Base-by-base conservation (phyloP, 2,329 filamentous ascomycete species). In the Aspergillus intermedius region DNA sequence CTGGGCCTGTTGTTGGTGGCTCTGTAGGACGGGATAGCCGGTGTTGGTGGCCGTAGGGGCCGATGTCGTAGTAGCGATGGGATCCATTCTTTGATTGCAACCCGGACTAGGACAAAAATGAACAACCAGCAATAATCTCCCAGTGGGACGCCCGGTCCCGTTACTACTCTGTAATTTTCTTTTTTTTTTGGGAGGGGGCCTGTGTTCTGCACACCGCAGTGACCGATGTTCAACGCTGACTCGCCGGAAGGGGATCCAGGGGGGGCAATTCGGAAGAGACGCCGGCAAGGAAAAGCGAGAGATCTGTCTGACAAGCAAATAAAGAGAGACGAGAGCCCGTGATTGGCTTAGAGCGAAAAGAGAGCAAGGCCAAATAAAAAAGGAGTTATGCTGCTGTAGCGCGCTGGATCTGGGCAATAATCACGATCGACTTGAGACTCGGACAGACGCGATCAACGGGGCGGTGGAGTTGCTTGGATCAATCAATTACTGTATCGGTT, bases 51-150 rank as follows among this genome's bases (percentile, higher is more conserved):
- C 50, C 52, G 50, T 56, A 55, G 51, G 51, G 44, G 45, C 53
- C 41, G 48, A 58, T 56, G 51, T 58, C 62, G 40, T 56, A 44
- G 61, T 47, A 54, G 58, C 52, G 55, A 63, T 64, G 49, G 60
- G 56, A 55, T 63, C 62, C 62, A 65, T 65, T 60, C 44, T 45
- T 45, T 50, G 34, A 46, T 23, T 46, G 37, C 19, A 19, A 37
- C 13, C 34, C 34, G n/a, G 34, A 35, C 13, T 17, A n/a, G 15
- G 8, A 35, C 13, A 35, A 13, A n/a, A 35, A 35, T 35, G 15
- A 35, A n/a, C 9, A 35, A 35, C 34, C 34, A 35, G 13, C 13
- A 35, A 7, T 17, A 35, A 17, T 17, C 34, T n/a, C 8, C 15
- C 34, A 35, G 34, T 35, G 34, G 34, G 15, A 35, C n/a, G 34